Conservation (phyloP, 306 rosid species). For the Senna siamea region DNA sequence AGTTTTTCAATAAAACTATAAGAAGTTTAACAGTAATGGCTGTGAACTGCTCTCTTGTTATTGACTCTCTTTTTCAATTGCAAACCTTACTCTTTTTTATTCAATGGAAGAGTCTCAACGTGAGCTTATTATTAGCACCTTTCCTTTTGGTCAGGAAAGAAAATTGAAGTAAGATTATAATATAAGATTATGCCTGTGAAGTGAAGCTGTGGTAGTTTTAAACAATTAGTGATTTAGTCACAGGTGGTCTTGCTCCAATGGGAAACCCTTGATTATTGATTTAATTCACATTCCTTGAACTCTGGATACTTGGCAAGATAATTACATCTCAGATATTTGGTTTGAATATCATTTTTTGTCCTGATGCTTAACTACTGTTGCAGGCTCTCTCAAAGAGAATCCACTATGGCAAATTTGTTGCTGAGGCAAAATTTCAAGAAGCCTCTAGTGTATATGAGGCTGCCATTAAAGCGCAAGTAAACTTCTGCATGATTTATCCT, state of each 20-base stretch:
- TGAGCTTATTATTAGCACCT: neutral
- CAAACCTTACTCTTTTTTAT: neutral
- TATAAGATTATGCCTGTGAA: no score
- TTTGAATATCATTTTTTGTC: neutral
- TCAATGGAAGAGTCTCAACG: no score
- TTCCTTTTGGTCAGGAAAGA: neutral
- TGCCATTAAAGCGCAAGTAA: constrained; percentile 55
- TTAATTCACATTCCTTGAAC: constrained; percentile 12
- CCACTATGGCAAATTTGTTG: constrained; percentile 71
- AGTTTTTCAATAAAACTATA: constrained; percentile 3
- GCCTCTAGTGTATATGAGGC: constrained; percentile 43
- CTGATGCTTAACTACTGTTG: constrained; percentile 10
- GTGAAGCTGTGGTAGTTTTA: no score
- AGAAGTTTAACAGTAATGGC: constrained; percentile 9
- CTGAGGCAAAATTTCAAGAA: constrained; percentile 60
- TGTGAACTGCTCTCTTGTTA: neutral
- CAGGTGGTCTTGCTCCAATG: neutral
- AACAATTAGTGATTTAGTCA: no score
- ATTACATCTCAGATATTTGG: neutral
- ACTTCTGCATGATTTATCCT: neutral
- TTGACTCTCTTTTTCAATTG: no score
- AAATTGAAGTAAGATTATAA: neutral
- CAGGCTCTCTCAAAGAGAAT: constrained; percentile 69
- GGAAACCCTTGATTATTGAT: neutral
- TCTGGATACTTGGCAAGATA: no score